Evolutionary conservation across 169 alveolate genomes (phyloP), one percentile per base, ranked within the genome.

Genomic region (Plasmodium adleri): DNA sequence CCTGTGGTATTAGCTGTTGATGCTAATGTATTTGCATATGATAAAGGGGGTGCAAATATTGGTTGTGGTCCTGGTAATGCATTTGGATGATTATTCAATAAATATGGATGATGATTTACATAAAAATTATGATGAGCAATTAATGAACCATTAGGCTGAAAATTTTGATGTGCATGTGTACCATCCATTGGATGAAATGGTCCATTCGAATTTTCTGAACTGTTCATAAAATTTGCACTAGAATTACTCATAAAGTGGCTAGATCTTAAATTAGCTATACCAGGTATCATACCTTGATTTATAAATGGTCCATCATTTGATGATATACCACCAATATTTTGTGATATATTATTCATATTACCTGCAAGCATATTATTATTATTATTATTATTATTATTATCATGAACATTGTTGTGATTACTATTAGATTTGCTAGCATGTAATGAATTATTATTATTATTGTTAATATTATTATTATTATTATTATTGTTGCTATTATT

Each of bases 21-120:
- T 26, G 67, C 32, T 13, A 63, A 6, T 3, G 50, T n/a, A 45
- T 43, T 63, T 62, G 24, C 68, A 74, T 60, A 74, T 0, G 88
- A 32, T 49, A 74, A 60, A 12, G 88, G 66, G 5, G 89, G 76
- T 15, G 78, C 64, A 52, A 78, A 78, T 64, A 78, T 24, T n/a
- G 89, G 6, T 20, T 78, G 89, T 1, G 75, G 89, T 6, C 54
- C 71, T 9, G 71, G 62, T 22, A 78, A 78, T 15, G 78, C 88
- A 72, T 86, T 86, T 22, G 92, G 92, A 20, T 86, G 92, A 15
- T 71, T 86, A 60, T 71, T 86, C 39, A 86, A 24, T 22, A 80
- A 9, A 22, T 80, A 68, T 5, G 86, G 71, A 24, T 26, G 71
- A 39, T 72, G 71, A 2, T 71, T 49, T 52, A 62, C 71, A 72